Conservation (phyloP, 139 green algal species). For the Coelastrella sp. region DNA sequence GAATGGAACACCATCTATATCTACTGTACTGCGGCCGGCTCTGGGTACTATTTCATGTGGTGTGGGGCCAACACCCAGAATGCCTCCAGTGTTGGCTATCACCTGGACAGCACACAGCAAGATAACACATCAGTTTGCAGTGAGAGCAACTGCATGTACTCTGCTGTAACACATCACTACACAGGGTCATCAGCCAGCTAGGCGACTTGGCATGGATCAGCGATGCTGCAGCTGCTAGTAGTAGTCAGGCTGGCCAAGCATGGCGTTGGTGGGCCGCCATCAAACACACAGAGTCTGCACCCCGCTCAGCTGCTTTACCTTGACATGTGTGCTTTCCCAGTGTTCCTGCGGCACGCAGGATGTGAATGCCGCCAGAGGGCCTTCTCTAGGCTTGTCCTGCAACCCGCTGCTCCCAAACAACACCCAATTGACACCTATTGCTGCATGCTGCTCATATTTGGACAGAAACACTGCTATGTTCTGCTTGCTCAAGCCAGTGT, state of each 20-base stretch:
- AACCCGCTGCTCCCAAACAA: slow-evolving; percentile 56
- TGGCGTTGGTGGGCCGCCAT: no score
- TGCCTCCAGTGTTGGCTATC: slow-evolving; percentile 40
- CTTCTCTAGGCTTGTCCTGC: slow-evolving; percentile 1
- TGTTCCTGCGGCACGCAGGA: slow-evolving; percentile 19
- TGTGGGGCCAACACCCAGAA: slow-evolving; percentile 34
- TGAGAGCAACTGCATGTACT: no score
- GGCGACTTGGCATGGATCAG: no score
- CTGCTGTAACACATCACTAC: no score
- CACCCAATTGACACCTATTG: slow-evolving; percentile 62
- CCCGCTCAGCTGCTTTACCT: no score
- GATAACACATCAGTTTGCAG: no score
- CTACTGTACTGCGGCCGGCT: background rate
- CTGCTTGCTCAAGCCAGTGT: background rate
- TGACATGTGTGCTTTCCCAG: slow-evolving; percentile 44
- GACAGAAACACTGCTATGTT: slow-evolving; percentile 41
- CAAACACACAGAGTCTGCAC: no score
- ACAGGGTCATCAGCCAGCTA: no score
- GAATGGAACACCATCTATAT: slow-evolving; percentile 13
- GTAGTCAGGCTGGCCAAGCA: no score
- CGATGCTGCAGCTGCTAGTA: no score
- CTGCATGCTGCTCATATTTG: slow-evolving; percentile 40
- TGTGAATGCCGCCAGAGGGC: slow-evolving; percentile 28
- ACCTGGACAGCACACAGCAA: no score
- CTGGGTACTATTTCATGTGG: slow-evolving; percentile 21